phyloP scores from a whole-genome alignment of 306 rosid genomes.

The Sechiopsis laciniata region DNA sequence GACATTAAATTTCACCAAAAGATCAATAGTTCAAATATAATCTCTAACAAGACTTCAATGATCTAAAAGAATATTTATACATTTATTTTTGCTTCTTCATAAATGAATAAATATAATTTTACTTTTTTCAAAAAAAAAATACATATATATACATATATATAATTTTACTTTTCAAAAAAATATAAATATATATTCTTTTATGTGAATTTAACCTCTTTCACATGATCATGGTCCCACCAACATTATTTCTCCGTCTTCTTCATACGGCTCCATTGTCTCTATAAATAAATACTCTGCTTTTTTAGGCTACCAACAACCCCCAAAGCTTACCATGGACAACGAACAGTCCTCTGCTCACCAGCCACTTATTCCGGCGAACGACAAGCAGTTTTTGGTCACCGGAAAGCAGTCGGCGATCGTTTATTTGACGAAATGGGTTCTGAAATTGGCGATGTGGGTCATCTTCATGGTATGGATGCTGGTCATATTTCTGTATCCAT shows the following conservation, averaged over 20 bases:
- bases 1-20: no score
- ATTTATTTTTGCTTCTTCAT: no score
- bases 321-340: background rate
- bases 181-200: no score
- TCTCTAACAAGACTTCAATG: no score
- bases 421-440: slow-evolving; percentile 42
- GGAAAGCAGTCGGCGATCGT: slow-evolving; percentile 7
- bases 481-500: slow-evolving; percentile 45
- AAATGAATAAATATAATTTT: no score
- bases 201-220: background rate
- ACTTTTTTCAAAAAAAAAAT: no score
- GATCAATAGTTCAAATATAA: no score
- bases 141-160: no score
- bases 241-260: background rate
- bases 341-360: slow-evolving; percentile 21
- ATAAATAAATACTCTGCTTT: background rate
- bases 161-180: no score
- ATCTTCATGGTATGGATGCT: slow-evolving; percentile 52
- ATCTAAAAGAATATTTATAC: no score
- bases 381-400: background rate
- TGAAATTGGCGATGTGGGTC: slow-evolving; percentile 42
- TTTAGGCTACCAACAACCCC: background rate
- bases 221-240: background rate
- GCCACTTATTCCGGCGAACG: slow-evolving; percentile 36
- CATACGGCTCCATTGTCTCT: background rate